phyloP scores from a whole-genome alignment of 2,329 filamentous ascomycete genomes.

The Thielaviopsis punctulata region DNA sequence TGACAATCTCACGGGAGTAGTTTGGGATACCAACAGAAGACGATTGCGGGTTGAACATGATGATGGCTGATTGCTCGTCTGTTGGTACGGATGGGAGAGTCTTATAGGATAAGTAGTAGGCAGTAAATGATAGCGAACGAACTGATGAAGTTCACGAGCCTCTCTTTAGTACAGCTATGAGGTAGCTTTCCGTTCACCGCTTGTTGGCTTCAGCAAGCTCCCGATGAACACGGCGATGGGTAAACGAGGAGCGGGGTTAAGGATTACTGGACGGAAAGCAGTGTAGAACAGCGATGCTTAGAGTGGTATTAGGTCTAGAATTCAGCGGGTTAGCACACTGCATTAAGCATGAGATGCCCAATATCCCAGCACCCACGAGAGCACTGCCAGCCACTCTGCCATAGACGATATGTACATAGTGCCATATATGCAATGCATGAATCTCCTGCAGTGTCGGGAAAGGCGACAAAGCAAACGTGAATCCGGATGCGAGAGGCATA shows the following conservation, averaged over 20 bases:
- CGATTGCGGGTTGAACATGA: not conserved
- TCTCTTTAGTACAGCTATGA: not conserved
- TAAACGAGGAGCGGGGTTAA: not conserved
- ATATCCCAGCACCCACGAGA: too few relatives aligned
- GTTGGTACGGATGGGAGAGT: not conserved
- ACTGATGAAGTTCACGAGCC: not conserved
- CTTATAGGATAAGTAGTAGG: not conserved
- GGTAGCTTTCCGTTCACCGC: constrained; percentile 5
- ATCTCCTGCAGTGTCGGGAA: not conserved
- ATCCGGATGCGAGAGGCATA: not conserved
- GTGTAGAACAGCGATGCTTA: too few relatives aligned
- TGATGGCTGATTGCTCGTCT: not conserved
- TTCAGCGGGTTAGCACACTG: not conserved
- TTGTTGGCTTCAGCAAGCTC: not conserved
- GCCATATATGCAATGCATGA: too few relatives aligned
- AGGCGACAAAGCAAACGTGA: not conserved
- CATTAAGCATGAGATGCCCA: not conserved
- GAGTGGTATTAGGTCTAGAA: too few relatives aligned
- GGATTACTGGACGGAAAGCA: not conserved
- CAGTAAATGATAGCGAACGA: not conserved
- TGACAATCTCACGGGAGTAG: not conserved
- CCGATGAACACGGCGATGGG: not conserved
- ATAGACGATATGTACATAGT: too few relatives aligned
- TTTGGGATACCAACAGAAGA: not conserved
- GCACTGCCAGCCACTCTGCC: too few relatives aligned